A percentile compares a stretch with the other conserved stretches of the same genome.
Evolutionary conservation across 148 eudicot genomes (phyloP).

Genomic region (Euryodendron excelsum): DNA sequence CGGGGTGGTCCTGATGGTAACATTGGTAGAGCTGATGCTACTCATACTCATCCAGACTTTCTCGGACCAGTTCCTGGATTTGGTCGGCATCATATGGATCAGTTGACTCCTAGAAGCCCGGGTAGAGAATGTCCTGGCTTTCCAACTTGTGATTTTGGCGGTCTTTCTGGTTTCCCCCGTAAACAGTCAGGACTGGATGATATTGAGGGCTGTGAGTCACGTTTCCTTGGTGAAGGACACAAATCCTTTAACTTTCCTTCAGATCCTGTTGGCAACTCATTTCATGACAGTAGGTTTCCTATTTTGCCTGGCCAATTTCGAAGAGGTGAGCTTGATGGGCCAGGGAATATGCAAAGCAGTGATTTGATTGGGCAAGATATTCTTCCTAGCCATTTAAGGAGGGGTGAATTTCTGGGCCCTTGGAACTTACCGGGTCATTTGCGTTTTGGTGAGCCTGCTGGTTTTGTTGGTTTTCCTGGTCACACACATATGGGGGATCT

Average conservation of each 20-base stretch:
- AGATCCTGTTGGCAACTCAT: constrained; percentile 43
- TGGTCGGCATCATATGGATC: constrained; percentile 56
- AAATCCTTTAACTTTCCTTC: constrained; percentile 39
- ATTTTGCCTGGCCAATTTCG: constrained; percentile 41
- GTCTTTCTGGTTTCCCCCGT: constrained; percentile 32
- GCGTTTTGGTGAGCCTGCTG: constrained; percentile 43
- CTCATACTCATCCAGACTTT: constrained; percentile 40
- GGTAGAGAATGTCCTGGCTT: constrained; percentile 53
- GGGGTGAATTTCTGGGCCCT: constrained; percentile 55
- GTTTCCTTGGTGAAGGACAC: constrained; percentile 46
- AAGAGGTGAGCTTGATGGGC: constrained; percentile 58
- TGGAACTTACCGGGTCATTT: constrained; percentile 35
- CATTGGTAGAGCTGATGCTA: constrained; percentile 36
- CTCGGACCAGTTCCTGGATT: constrained; percentile 47
- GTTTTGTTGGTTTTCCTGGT: constrained; percentile 50
- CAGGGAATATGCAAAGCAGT: constrained; percentile 35
- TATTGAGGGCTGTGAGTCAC: constrained; percentile 48
- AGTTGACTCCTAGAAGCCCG: constrained; percentile 58
- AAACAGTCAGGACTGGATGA: constrained; percentile 27
- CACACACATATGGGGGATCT: constrained; percentile 53
- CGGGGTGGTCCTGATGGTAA: constrained; percentile 42
- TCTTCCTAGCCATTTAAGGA: constrained; percentile 37
- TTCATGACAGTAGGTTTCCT: constrained; percentile 53
- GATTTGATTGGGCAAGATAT: constrained; percentile 42
- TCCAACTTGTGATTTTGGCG: constrained; percentile 50